Percentiles rank a stretch among this genome's conserved stretches.
These are phyloP conservation scores for Zasmidium cellare DNA, from an alignment of 2,329 filamentous ascomycete genomes.

Conservation along the genomic window DNA sequence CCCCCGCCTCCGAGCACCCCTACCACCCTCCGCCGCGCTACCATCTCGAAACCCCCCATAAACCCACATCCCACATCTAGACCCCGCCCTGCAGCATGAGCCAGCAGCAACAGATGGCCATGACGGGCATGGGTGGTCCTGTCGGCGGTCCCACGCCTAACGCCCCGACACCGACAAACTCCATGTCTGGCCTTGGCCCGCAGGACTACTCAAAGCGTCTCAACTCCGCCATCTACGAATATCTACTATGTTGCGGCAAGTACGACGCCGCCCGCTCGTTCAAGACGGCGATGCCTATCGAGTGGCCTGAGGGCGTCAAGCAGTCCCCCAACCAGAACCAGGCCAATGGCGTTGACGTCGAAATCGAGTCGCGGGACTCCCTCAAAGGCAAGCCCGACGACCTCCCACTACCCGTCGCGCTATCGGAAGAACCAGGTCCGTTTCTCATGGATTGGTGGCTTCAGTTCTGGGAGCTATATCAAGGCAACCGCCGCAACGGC, in stretches of 20 bases:
- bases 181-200: conserved; percentile 16
- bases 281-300: conserved; percentile 50
- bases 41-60: not conserved
- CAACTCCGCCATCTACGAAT: conserved; percentile 89
- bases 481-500: conserved; percentile 72
- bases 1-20: conserved; percentile 4
- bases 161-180: conserved; percentile 31
- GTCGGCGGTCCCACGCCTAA: conserved; percentile 58
- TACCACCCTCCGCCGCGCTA: conserved; percentile 2
- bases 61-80: not conserved
- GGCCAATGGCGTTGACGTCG: conserved; percentile 70
- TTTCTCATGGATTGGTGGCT: conserved; percentile 98
- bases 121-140: conserved; percentile 52
- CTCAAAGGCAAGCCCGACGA: conserved; percentile 77
- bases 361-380: conserved; percentile 67
- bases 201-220: conserved; percentile 60
- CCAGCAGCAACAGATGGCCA: conserved; percentile 65
- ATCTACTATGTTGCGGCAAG: conserved; percentile 84
- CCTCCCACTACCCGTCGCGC: conserved; percentile 72
- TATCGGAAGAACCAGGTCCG: conserved; percentile 67
- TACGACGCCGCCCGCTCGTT: conserved; percentile 79
- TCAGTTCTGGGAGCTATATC: conserved; percentile 95
- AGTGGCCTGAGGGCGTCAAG: conserved; percentile 51
- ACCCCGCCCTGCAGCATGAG: conserved; percentile 45
- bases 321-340: conserved; percentile 66